Percentiles rank a stretch among this genome's conserved stretches.
These are phyloP conservation scores for Globisporangium viniferum DNA, from an alignment of 352 stramenopile genomes.

Conservation along the genomic window DNA sequence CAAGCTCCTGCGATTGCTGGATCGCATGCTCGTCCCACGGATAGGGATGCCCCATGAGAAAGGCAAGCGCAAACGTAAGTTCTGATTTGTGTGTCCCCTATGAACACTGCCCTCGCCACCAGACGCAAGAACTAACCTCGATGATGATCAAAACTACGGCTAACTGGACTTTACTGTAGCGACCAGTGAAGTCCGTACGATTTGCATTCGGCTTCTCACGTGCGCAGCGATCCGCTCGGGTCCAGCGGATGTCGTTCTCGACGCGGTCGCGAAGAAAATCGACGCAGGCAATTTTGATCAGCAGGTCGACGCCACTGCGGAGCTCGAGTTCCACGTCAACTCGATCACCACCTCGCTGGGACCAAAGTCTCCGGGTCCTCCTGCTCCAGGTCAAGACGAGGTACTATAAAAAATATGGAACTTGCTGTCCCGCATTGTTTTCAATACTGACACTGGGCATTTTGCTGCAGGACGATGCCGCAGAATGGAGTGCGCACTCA, in stretches of 20 bases:
- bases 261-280: conserved; percentile 31
- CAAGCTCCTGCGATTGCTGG: conserved; percentile 42
- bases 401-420: conserved; percentile 14
- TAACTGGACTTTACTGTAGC: conserved; percentile 17
- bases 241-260: conserved; percentile 32
- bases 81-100: neutral
- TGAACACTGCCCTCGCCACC: too few relatives aligned
- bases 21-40: conserved; percentile 47
- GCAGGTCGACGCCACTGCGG: conserved; percentile 40
- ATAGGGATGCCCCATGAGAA: conserved; percentile 15
- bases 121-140: too few relatives aligned
- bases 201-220: conserved; percentile 51
- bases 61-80: conserved; percentile 38
- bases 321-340: conserved; percentile 48
- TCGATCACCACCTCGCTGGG: conserved; percentile 32
- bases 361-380: conserved; percentile 13
- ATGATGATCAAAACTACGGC: neutral
- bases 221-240: conserved; percentile 42
- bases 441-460: neutral
- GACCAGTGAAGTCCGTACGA: conserved; percentile 40
- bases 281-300: conserved; percentile 29
- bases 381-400: conserved; percentile 26
- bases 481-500: conserved; percentile 31
- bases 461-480: conserved; percentile 11
- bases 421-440: neutral